Percentiles rank a stretch among this genome's conserved stretches.
These are phyloP conservation scores for Mrakia frigida DNA, from an alignment of 768 basidiomycete genomes.

Conservation along the genomic window DNA sequence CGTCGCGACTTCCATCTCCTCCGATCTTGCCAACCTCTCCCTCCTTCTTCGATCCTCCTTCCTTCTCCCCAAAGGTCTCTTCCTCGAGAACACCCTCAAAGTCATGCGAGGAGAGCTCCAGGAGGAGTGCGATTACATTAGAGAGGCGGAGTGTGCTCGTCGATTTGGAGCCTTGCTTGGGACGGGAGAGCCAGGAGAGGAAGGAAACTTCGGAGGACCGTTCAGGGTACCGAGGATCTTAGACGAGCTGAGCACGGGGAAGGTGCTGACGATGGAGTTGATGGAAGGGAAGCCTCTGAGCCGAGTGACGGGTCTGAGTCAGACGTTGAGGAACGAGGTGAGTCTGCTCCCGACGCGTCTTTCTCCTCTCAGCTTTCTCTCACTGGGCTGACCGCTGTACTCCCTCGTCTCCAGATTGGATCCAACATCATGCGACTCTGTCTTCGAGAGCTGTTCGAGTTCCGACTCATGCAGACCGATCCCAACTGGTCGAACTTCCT, in stretches of 20 bases:
- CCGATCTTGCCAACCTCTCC: constrained; percentile 80
- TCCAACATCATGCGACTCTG: constrained; percentile 75
- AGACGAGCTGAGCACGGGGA: constrained; percentile 71
- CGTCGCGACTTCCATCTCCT: constrained; percentile 75
- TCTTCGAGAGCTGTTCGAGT: constrained; percentile 81
- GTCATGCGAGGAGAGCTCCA: constrained; percentile 83
- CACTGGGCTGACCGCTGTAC: neutral
- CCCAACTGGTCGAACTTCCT: constrained; percentile 99
- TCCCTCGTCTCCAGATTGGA: constrained; percentile 61
- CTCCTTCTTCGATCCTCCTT: constrained; percentile 72
- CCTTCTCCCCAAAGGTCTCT: constrained; percentile 80
- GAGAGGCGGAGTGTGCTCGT: constrained; percentile 69
- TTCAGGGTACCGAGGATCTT: constrained; percentile 80
- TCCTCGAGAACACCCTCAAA: constrained; percentile 78
- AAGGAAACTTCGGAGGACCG: constrained; percentile 45
- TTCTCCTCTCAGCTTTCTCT: neutral
- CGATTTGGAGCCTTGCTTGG: constrained; percentile 50
- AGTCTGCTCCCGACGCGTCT: constrained; percentile 26
- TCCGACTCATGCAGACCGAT: constrained; percentile 94
- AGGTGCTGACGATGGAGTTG: constrained; percentile 83
- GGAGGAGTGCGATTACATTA: constrained; percentile 85
- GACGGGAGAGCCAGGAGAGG: constrained; percentile 19
- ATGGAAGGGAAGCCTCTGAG: constrained; percentile 78
- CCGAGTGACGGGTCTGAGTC: constrained; percentile 53
- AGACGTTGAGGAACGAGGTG: constrained; percentile 69